These are phyloP conservation scores for Davidsoniella neocaledoniae DNA, from an alignment of 2,329 filamentous ascomycete genomes.

Conservation along the genomic window DNA sequence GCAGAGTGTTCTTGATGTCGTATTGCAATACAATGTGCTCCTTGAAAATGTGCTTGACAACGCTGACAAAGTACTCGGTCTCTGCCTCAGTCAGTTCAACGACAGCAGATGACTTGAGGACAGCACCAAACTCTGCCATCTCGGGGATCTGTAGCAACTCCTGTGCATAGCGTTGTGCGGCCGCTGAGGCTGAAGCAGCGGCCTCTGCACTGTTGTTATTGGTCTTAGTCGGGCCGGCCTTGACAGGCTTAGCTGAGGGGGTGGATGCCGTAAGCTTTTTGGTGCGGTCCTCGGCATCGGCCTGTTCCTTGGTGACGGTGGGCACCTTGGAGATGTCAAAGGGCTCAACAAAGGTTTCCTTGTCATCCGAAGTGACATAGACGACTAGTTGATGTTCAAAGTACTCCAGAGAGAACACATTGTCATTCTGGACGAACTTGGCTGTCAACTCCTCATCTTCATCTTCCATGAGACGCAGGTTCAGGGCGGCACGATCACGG, in stretches of 20 bases:
- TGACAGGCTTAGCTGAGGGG: slow-evolving; percentile 85
- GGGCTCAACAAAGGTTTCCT: slow-evolving; percentile 63
- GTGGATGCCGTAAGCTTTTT: slow-evolving; percentile 93
- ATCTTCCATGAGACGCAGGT: slow-evolving; percentile 80
- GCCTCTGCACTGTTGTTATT: slow-evolving; percentile 54
- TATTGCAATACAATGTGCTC: slow-evolving; percentile 92
- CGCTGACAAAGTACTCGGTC: slow-evolving; percentile 87
- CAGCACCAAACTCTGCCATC: slow-evolving; percentile 70
- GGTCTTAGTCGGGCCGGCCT: slow-evolving; percentile 52
- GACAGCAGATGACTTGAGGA: slow-evolving; percentile 77
- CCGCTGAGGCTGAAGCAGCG: slow-evolving; percentile 58
- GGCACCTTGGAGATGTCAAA: slow-evolving; percentile 89
- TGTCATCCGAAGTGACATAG: slow-evolving; percentile 89
- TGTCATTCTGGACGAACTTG: slow-evolving; percentile 90
- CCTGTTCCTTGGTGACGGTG: slow-evolving; percentile 87
- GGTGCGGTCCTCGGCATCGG: slow-evolving; percentile 84
- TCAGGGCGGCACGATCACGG: slow-evolving; percentile 82
- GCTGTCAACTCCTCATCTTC: slow-evolving; percentile 76
- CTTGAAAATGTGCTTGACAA: slow-evolving; percentile 96
- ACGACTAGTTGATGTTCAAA: slow-evolving; percentile 96
- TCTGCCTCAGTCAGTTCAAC: slow-evolving; percentile 92
- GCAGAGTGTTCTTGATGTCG: slow-evolving; percentile 92
- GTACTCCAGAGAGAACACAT: slow-evolving; percentile 83
- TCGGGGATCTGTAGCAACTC: slow-evolving; percentile 81
- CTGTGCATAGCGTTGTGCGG: slow-evolving; percentile 75